Base-by-base conservation (phyloP, 306 rosid genomes). In the barrel medic (Medicago truncatula) region DNA sequence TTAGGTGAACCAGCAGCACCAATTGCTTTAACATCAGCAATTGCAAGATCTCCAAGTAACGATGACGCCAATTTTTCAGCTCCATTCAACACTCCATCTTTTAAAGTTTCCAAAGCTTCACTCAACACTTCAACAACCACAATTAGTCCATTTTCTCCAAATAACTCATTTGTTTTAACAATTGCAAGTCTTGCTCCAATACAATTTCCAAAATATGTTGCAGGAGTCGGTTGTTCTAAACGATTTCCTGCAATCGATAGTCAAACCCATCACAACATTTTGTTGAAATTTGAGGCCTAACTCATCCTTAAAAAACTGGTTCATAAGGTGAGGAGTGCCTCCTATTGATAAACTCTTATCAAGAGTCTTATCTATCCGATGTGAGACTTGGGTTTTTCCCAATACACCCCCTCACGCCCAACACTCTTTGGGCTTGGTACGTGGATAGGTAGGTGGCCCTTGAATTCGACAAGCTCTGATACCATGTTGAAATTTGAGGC, bases 121-220 rank as follows among this genome's bases (percentile, higher is more conserved):
- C 40, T 64, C 1, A 84, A 60, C 6, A 36, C 56, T 20, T 73
- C 69, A 68, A 75, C 85, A 0, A 78, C 79, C 0, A 40, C 80
- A 25, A 60, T 12, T 9, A 85, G 3, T 16, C 86, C 84, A 28
- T 78, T 74, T 13, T 83, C 88, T 7, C 78, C 85, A 31, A 69
- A 4, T 4, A 85, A 2, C 0, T 38, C 40, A 5, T 57, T 80
- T 11, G 71, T 74, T 31, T 86, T 82, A 2, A 10, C 68, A 18
- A 2, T 12, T 0, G 73, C 67, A 0, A 31, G 0, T 23, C 56
- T 78, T 5, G 0, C 40, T 1, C 71, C 85, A 2, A 81, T n/a
- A 9, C 91, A 88, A 13, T 90, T 88, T 3, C 92, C 91, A 58
- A 86, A 88, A 75, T 88, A 88, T 3, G 82, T 85, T 28, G 70